Evolutionary conservation across 73 alveolate species (phyloP).

Genomic region (Paramecium tetraurelia): DNA sequence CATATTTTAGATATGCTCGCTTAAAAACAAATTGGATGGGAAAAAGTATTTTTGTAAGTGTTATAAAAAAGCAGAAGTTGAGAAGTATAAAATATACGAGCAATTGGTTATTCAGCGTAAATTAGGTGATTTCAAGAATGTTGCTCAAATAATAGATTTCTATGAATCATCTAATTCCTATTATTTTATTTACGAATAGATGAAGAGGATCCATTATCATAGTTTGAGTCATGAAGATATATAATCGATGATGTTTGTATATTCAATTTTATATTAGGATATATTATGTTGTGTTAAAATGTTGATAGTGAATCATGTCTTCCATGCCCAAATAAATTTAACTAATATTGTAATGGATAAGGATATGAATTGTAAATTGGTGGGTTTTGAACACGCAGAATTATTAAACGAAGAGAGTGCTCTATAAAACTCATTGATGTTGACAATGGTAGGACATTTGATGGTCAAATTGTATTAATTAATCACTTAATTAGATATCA

Average conservation of each 20-base stretch:
- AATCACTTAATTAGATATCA: background rate
- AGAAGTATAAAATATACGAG: background rate
- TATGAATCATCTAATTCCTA: background rate
- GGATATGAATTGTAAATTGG: background rate
- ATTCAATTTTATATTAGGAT: background rate
- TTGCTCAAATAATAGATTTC: background rate
- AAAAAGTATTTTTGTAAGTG: background rate
- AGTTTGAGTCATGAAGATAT: background rate
- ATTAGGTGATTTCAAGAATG: background rate
- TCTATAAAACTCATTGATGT: background rate
- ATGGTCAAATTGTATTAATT: background rate
- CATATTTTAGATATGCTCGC: background rate
- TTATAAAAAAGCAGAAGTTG: background rate
- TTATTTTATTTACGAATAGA: background rate
- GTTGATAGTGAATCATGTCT: background rate
- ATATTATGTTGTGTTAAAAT: background rate
- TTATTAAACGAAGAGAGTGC: background rate
- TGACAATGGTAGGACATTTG: background rate
- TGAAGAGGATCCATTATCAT: background rate
- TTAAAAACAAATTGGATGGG: background rate
- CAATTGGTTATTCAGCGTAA: background rate
- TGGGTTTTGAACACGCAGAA: background rate
- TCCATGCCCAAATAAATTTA: background rate
- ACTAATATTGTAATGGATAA: background rate
- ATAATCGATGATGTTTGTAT: background rate